These are phyloP conservation scores for Solanum dulcamara DNA, from an alignment of 257 asterid species.

Conservation along the genomic window DNA sequence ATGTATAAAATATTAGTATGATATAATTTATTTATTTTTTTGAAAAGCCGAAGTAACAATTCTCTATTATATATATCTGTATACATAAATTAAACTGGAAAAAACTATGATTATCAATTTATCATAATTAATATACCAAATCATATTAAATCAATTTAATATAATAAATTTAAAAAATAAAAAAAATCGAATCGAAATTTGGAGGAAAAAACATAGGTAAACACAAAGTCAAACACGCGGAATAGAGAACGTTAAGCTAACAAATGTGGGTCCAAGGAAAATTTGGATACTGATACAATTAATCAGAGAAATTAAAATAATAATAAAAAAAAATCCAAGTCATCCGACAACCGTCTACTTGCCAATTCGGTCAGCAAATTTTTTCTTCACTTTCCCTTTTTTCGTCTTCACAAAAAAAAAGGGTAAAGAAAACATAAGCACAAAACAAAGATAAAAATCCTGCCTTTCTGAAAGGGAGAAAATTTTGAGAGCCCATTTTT, in stretches of 20 bases:
- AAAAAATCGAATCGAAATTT: neutral
- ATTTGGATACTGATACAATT: neutral
- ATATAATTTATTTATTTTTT: neutral
- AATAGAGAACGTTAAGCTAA: neutral
- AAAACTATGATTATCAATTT: neutral
- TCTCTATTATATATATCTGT: neutral
- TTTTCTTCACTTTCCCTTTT: neutral
- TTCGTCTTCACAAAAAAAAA: neutral
- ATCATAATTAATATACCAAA: neutral
- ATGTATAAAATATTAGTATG: neutral
- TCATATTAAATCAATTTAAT: neutral
- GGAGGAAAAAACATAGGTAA: neutral
- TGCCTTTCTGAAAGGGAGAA: neutral
- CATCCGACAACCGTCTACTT: slow-evolving; percentile 20
- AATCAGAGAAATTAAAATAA: neutral
- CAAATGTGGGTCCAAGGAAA: neutral
- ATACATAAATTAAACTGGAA: neutral
- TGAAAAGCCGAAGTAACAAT: neutral
- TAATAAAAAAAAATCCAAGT: neutral
- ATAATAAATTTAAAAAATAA: neutral
- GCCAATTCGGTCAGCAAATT: slow-evolving; percentile 21
- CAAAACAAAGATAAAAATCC: slow-evolving; percentile 1
- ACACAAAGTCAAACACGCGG: neutral
- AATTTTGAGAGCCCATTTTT: neutral
- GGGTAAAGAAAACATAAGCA: neutral